A percentile compares a stretch with the other conserved stretches of the same genome.
Evolutionary conservation across 78 protist genomes (phyloP).

Genomic region (Tieghemostelium lacteum): DNA sequence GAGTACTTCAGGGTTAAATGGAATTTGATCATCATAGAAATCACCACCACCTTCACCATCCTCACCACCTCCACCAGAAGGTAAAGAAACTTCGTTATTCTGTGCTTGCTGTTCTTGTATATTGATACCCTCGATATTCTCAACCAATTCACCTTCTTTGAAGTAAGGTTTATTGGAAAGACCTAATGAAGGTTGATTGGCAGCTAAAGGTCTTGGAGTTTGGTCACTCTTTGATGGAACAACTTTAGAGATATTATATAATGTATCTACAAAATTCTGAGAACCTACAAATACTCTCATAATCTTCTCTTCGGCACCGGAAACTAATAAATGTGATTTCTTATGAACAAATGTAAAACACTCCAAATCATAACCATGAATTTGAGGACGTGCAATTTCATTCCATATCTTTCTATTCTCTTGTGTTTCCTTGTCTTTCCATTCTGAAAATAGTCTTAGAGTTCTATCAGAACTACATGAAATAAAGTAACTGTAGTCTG

Average conservation of each 20-base stretch:
- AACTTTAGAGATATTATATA: constrained; percentile 46
- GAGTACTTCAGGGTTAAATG: constrained; percentile 63
- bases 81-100: not conserved
- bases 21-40: constrained; percentile 35
- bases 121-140: not conserved
- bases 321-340: constrained; percentile 52
- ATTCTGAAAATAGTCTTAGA: constrained; percentile 44
- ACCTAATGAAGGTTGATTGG: constrained; percentile 82
- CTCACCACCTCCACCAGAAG: constrained; percentile 21
- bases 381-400: constrained; percentile 79
- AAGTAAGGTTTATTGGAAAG: constrained; percentile 82
- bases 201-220: constrained; percentile 59
- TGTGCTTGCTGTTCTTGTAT: not conserved
- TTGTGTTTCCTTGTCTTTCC: constrained; percentile 10
- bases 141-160: constrained; percentile 4
- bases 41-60: constrained; percentile 40
- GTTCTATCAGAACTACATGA: constrained; percentile 54
- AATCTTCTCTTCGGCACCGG: constrained; percentile 84
- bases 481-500: constrained; percentile 44
- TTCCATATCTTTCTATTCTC: constrained; percentile 15
- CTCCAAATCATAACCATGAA: constrained; percentile 82
- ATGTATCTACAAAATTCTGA: constrained; percentile 71
- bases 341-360: constrained; percentile 61
- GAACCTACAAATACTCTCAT: constrained; percentile 82
- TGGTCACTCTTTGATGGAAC: constrained; percentile 10